Conservation (phyloP, 2,329 filamentous ascomycete species). For the Paramyrothecium roridum region DNA sequence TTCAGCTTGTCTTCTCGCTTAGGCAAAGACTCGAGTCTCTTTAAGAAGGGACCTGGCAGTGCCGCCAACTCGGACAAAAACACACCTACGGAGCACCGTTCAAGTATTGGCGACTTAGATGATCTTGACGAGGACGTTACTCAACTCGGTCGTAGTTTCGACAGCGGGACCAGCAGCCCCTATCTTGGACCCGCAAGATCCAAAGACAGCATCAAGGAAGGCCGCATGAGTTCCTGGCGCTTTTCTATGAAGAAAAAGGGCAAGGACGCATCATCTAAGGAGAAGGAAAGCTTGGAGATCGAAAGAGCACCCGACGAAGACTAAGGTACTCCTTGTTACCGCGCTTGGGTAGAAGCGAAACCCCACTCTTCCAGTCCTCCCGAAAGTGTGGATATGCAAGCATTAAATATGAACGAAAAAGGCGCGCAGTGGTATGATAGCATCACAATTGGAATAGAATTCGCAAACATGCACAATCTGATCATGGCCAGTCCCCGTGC, state of each 20-base stretch:
- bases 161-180: constrained; percentile 55
- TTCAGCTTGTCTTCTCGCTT: constrained; percentile 58
- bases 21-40: constrained; percentile 51
- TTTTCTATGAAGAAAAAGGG: constrained; percentile 61
- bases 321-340: background rate
- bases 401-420: background rate
- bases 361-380: too few species aligned
- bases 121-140: constrained; percentile 45
- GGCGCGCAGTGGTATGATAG: background rate
- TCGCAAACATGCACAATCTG: background rate
- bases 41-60: constrained; percentile 59
- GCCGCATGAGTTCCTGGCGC: constrained; percentile 50
- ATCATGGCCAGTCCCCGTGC: too few species aligned
- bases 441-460: background rate
- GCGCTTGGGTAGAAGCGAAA: background rate
- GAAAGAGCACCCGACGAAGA: constrained; percentile 35
- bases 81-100: constrained; percentile 48
- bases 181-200: constrained; percentile 50
- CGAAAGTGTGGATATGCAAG: too few species aligned
- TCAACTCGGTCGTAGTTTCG: constrained; percentile 47
- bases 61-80: constrained; percentile 56
- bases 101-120: constrained; percentile 55
- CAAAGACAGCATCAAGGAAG: constrained; percentile 38
- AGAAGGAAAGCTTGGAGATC: constrained; percentile 52
- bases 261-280: constrained; percentile 37